Conservation (phyloP, 805 yeast genomes). For the Middelhovenomyces tepae region DNA sequence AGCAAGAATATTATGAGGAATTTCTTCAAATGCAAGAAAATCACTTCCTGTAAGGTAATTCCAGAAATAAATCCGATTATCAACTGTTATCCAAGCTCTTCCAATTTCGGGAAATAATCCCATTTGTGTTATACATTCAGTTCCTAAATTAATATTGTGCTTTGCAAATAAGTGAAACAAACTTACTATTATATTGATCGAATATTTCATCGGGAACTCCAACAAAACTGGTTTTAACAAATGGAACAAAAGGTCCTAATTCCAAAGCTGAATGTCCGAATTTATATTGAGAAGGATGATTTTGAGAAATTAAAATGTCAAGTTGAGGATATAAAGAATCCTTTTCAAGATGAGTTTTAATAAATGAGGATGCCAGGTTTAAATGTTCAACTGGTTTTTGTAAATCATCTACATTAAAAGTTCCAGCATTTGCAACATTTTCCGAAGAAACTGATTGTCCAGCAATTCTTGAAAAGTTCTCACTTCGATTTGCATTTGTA, state of each 20-base stretch:
- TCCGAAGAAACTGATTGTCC: too few species aligned
- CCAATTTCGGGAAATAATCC: conserved; percentile 76
- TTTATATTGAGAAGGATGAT: conserved; percentile 2
- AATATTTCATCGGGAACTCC: conserved; percentile 1
- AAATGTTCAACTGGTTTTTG: conserved; percentile 17
- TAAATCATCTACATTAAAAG: too few species aligned
- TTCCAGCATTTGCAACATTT: too few species aligned
- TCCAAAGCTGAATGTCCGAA: conserved; percentile 1
- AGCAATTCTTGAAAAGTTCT: too few species aligned
- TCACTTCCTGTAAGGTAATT: conserved; percentile 57
- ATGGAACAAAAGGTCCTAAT: conserved; percentile 1
- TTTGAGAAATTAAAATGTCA: conserved; percentile 2
- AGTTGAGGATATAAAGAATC: conserved; percentile 2
- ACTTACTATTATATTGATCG: conserved; percentile 3
- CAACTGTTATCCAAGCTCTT: conserved; percentile 80
- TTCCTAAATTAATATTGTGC: conserved; percentile 16
- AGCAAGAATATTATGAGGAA: conserved; percentile 65
- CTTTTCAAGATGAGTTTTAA: conserved; percentile 1
- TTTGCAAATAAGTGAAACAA: neutral
- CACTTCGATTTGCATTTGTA: too few species aligned
- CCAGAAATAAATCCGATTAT: conserved; percentile 79
- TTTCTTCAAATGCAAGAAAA: conserved; percentile 73
- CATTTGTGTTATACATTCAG: conserved; percentile 62
- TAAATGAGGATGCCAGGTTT: conserved; percentile 1
- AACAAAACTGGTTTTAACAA: neutral